phyloP scores from a whole-genome alignment of 2,329 filamentous ascomycete genomes.

The Moelleriella libera region DNA sequence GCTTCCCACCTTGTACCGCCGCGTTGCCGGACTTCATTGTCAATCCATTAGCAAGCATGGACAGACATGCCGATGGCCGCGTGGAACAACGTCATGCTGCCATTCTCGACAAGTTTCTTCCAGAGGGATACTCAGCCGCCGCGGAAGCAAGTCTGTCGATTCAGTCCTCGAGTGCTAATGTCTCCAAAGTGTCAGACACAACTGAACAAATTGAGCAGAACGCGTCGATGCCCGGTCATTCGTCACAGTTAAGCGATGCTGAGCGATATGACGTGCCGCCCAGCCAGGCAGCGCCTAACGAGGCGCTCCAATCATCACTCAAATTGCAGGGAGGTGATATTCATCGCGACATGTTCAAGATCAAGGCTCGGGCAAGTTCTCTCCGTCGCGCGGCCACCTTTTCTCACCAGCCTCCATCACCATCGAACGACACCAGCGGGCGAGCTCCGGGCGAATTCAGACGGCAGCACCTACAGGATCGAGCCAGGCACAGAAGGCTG shows the following conservation, averaged over 20 bases:
- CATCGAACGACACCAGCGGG: conserved; percentile 14
- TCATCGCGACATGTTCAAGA: conserved; percentile 64
- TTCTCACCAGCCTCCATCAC: conserved; percentile 32
- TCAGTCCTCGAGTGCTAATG: conserved; percentile 6
- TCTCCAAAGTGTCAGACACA: not conserved
- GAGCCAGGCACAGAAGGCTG: conserved; percentile 21
- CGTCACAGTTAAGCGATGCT: no score
- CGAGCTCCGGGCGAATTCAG: conserved; percentile 33
- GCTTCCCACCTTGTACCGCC: no score
- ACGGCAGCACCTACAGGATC: conserved; percentile 22
- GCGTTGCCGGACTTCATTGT: not conserved
- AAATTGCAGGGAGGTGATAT: conserved; percentile 64
- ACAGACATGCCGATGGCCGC: conserved; percentile 12
- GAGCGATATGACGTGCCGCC: no score
- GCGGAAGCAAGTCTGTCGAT: conserved; percentile 18
- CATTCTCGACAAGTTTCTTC: conserved; percentile 22
- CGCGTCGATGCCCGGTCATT: no score
- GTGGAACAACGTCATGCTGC: conserved; percentile 17
- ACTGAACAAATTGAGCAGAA: not conserved
- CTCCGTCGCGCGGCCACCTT: conserved; percentile 52
- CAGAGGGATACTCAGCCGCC: conserved; percentile 24
- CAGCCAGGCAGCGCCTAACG: no score
- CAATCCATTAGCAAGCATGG: conserved; percentile 8
- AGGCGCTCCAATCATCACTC: conserved; percentile 41
- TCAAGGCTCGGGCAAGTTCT: conserved; percentile 41